Conservation (phyloP, 2,329 filamentous ascomycete genomes). For the Sarocladium strictum region DNA sequence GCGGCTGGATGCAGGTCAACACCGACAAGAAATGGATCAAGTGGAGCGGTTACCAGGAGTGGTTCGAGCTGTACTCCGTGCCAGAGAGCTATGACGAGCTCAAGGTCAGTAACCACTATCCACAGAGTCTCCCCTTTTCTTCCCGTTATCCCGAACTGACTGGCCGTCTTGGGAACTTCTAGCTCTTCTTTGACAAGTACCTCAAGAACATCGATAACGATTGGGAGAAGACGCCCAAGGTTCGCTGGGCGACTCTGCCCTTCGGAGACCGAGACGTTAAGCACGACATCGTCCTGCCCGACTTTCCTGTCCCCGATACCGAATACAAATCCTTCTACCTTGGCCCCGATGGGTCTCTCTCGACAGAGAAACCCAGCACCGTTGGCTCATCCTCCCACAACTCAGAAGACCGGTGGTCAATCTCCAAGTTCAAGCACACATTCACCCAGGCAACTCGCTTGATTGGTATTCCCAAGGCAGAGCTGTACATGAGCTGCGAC, state of each 20-base stretch:
- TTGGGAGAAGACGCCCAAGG: background rate
- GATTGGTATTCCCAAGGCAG: constrained; percentile 40
- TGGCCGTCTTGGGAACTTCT: background rate
- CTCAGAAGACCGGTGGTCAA: constrained; percentile 15
- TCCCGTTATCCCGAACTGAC: no score
- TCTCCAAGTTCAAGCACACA: constrained; percentile 29
- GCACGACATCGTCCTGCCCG: background rate
- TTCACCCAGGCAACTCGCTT: constrained; percentile 33
- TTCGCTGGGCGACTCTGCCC: background rate
- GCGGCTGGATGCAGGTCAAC: constrained; percentile 10
- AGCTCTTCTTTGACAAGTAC: constrained; percentile 2
- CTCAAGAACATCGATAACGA: constrained; percentile 1
- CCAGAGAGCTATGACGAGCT: constrained; percentile 4
- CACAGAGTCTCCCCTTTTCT: no score
- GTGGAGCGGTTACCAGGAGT: constrained; percentile 7
- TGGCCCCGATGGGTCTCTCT: background rate
- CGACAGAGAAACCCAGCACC: background rate
- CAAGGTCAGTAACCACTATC: background rate
- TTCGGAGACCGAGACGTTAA: background rate
- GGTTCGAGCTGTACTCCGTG: constrained; percentile 1
- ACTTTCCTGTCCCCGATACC: background rate
- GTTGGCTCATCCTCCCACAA: constrained; percentile 20
- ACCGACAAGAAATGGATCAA: constrained; percentile 26
- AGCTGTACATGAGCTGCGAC: constrained; percentile 37
- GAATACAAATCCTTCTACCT: background rate